Percentiles rank a stretch among this genome's conserved stretches.
Conservation (phyloP, 1,284 basidiomycete species). For the Somion occarium region DNA sequence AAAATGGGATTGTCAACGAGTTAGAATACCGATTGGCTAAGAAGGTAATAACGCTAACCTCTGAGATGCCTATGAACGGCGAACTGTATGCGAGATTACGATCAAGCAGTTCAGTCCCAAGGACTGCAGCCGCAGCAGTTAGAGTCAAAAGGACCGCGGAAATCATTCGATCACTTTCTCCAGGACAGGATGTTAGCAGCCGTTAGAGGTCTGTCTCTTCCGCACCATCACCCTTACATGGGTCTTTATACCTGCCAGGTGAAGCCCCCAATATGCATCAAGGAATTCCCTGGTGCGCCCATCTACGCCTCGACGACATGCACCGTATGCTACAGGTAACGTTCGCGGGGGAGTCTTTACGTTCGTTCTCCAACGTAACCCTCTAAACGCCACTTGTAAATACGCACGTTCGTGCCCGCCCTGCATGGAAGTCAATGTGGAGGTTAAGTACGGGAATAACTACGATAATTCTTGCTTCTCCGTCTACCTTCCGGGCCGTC, state of each 20-base stretch:
- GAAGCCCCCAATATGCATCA: not conserved
- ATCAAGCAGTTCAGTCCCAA: slow-evolving; percentile 33
- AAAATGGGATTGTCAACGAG: not conserved
- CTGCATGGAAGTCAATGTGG: no score
- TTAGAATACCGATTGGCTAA: not conserved
- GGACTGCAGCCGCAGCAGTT: slow-evolving; percentile 12
- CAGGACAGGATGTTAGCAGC: not conserved
- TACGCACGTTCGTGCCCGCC: not conserved
- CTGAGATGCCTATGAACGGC: slow-evolving; percentile 38
- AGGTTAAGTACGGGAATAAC: no score
- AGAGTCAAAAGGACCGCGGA: slow-evolving; percentile 9
- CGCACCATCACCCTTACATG: slow-evolving; percentile 1
- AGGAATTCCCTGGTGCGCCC: no score
- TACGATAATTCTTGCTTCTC: no score
- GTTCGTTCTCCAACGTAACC: not conserved
- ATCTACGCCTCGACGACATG: not conserved
- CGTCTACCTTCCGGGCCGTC: no score
- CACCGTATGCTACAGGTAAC: not conserved
- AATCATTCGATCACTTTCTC: not conserved
- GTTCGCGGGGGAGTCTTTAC: not conserved
- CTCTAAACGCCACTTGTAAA: not conserved
- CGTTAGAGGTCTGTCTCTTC: not conserved
- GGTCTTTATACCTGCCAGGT: not conserved
- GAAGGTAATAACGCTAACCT: slow-evolving; percentile 25
- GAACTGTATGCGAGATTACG: slow-evolving; percentile 45